These are phyloP conservation scores for Epithele typhae DNA, from an alignment of 768 basidiomycete species.

Conservation along the genomic window DNA sequence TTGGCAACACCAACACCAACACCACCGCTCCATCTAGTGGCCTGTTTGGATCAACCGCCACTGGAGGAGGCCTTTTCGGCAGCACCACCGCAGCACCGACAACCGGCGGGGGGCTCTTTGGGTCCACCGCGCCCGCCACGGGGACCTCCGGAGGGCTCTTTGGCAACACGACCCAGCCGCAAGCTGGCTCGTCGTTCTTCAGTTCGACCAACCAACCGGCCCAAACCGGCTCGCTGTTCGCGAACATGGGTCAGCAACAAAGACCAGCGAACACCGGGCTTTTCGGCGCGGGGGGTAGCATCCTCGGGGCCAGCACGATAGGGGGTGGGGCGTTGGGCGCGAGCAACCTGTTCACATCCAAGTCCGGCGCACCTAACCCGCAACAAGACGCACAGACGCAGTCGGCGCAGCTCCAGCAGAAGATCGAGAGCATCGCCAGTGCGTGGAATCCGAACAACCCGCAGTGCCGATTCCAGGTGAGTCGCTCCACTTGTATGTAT, in stretches of 20 bases:
- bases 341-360: slow-evolving; percentile 29
- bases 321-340: slow-evolving; percentile 28
- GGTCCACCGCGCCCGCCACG: slow-evolving; percentile 9
- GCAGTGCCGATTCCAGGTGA: slow-evolving; percentile 77
- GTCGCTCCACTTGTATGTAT: slow-evolving; percentile 15
- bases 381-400: slow-evolving; percentile 62
- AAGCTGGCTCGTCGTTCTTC: slow-evolving; percentile 13
- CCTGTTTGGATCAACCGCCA: slow-evolving; percentile 23
- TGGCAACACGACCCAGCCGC: slow-evolving; percentile 11
- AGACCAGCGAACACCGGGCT: slow-evolving; percentile 6
- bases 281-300: slow-evolving; percentile 21
- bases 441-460: slow-evolving; percentile 71
- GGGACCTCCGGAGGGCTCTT: slow-evolving; percentile 11
- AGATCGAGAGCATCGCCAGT: slow-evolving; percentile 58
- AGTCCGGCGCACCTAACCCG: slow-evolving; percentile 31
- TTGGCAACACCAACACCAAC: slow-evolving; percentile 9
- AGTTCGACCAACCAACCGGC: slow-evolving; percentile 6
- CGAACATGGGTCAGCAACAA: slow-evolving; percentile 23
- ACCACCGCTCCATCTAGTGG: slow-evolving; percentile 12
- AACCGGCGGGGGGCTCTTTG: slow-evolving; percentile 20
- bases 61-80: slow-evolving; percentile 22
- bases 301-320: slow-evolving; percentile 10
- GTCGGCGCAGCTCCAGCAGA: slow-evolving; percentile 46
- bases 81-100: slow-evolving; percentile 11
- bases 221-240: slow-evolving; percentile 29